Evolutionary conservation across 257 asterid species (phyloP), one percentile per base, ranked within the genome.

Genomic region (Fraxinus anomala): DNA sequence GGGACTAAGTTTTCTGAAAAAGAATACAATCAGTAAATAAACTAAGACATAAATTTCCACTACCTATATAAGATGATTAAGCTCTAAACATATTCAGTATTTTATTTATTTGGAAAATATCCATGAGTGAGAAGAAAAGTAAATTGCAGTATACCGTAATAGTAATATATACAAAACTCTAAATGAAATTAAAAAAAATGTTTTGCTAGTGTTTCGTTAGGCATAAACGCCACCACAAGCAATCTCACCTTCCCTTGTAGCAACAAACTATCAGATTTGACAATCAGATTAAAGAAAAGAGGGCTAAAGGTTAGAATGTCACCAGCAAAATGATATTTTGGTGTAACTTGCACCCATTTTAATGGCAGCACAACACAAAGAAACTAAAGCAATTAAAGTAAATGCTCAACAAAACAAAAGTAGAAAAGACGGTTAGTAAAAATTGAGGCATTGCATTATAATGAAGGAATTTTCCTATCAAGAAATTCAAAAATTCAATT

Each of bases 341-440:
- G 93, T 86, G 76, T 91, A 86, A 34, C 79, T 77, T 61, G 83
- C 88, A 59, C 93, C 91, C 93, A 89, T 89, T 82, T 23, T 73
- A 68, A 59, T 61, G 71, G 76, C 2, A 37, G 42, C 42, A 37
- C 11, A 47, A 14, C n/a, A 47, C 19, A 14, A 6, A 1, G 17
- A 40, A 70, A 72, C 23, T 31, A 59, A 23, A 26, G 19, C 8
- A 66, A 76, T 3, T 19, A 31, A 31, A 31, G 2, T 31, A 31
- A 31, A 31, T 31, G 2, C 1, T 28, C 1, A 28, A 28, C 31
- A 30, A 30, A 30, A 30, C 31, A 30, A 30, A 30, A 30, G 31
- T 30, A 30, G 31, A 30, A 30, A 30, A 1, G 31, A 30, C 31
- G 31, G 31, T 30, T 30, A 30, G 31, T 30, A 30, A 30, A 30